Conservation (phyloP, 176 grass and related monocot species). For the Saccharum spontaneum region DNA sequence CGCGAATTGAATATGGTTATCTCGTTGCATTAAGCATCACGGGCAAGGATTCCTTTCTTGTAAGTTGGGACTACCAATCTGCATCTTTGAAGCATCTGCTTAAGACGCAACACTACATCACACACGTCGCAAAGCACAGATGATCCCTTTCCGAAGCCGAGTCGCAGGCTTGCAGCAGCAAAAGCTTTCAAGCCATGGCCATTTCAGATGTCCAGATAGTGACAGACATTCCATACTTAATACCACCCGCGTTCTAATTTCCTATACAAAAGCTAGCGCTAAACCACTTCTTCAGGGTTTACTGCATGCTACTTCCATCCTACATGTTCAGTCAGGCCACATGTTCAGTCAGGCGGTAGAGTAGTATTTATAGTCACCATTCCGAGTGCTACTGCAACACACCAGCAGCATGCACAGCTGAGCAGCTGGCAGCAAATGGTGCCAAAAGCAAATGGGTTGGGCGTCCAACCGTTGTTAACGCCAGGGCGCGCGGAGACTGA, state of each 20-base stretch:
- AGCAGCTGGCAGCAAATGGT: neutral
- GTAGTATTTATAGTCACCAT: neutral
- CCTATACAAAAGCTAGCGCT: slow-evolving; percentile 48
- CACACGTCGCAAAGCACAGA: neutral
- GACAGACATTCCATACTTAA: neutral
- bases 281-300: slow-evolving; percentile 41
- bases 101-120: neutral
- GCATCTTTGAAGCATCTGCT: slow-evolving; percentile 1
- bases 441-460: neutral
- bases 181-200: neutral
- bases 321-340: no score
- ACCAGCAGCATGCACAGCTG: slow-evolving; percentile 8
- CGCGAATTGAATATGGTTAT: neutral
- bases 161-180: neutral
- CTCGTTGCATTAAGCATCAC: neutral
- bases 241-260: neutral
- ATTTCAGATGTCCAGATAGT: neutral
- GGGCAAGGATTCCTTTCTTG: slow-evolving; percentile 25
- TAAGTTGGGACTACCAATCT: no score
- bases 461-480: neutral
- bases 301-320: neutral
- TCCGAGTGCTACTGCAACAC: neutral
- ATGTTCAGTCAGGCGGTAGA: neutral
- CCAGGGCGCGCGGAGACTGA: neutral
- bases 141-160: neutral